phyloP scores from a whole-genome alignment of 306 rosid species.

The Quercus bicolor region DNA sequence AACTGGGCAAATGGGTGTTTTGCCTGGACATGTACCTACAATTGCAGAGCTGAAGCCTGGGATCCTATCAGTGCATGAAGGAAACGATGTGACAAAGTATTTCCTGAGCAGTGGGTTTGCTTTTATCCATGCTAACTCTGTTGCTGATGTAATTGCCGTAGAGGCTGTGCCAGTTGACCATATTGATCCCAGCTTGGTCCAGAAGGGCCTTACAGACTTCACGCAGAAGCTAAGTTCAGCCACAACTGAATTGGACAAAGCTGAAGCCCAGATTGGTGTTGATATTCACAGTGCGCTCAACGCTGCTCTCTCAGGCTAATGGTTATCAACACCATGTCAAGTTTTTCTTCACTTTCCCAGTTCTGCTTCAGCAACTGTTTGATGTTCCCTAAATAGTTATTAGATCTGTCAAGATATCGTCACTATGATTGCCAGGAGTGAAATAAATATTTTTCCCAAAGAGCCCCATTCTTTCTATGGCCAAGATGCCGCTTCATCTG shows the following conservation, averaged over 20 bases:
- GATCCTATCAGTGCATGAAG: neutral
- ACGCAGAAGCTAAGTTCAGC: conserved; percentile 91
- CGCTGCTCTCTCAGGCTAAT: conserved; percentile 66
- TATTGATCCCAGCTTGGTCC: conserved; percentile 70
- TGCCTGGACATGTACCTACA: conserved; percentile 11
- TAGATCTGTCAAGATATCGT: neutral
- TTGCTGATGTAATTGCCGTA: neutral
- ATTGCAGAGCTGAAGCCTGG: conserved; percentile 6
- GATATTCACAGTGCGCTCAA: conserved; percentile 92
- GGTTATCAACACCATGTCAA: neutral
- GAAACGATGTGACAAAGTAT: neutral
- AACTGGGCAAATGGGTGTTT: conserved; percentile 25
- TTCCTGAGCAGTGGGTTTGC: conserved; percentile 25
- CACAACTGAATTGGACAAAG: conserved; percentile 89
- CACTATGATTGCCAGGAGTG: neutral
- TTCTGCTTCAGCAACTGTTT: neutral
- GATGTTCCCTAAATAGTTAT: neutral
- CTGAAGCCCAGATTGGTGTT: conserved; percentile 97
- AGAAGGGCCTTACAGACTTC: conserved; percentile 91
- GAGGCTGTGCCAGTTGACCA: conserved; percentile 44
- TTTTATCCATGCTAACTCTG: conserved; percentile 8
- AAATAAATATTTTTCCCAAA: neutral
- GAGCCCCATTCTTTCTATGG: neutral
- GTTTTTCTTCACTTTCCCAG: neutral
- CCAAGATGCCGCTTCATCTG: neutral